Evolutionary conservation across 2,329 filamentous ascomycete species (phyloP), one percentile per base, ranked within the genome.

Genomic region (Alternaria dauci): DNA sequence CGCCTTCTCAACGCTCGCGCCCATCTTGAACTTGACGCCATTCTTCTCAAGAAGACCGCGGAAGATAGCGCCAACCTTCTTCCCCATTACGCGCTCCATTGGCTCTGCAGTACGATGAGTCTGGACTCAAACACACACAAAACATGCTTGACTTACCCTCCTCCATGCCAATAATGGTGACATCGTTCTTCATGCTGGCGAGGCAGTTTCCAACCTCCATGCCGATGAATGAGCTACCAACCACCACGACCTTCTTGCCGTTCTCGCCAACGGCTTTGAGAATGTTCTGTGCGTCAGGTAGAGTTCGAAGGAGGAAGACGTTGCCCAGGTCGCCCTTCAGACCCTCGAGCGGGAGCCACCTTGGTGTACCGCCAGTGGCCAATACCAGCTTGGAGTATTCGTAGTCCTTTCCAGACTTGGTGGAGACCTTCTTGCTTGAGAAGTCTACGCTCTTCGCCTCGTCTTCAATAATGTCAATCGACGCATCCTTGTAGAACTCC

Each of bases 201-300:
- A 96, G 81, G 54, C 83, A 90, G 65, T 94, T 95, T 62, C 91
- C 94, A n/a, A 96, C 87, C 79, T 99, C 95, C 91, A 99, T 96
- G 41, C 95, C 95, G 74, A 99, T 99, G 79, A 99, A 99, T 0
- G 93, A 96, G 60, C 91, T 94, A 41, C 95, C 95, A 55, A 99
- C 85, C 14, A 99, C 85, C 47, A 97, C 93, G 67, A 99, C 88
- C 79, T 97, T 97, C 85, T 97, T 97, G 60, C 91, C 90, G 43
- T 92, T 87, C 30, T 86, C 82, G 7, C 93, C 93, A 47, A 96
- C 91, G 7, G 93, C 92, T 1, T 83, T 85, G 26, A 93, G 84
- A 67, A 99, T 97, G 59, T 84, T 85, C 76, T 94, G 88, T 0
- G 89, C 87, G 73, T 98, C 89, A 42, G 89, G 85, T n/a, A 96